Base-by-base conservation (phyloP, 2,329 filamentous ascomycete species). In the Curvularia eragrostidis region DNA sequence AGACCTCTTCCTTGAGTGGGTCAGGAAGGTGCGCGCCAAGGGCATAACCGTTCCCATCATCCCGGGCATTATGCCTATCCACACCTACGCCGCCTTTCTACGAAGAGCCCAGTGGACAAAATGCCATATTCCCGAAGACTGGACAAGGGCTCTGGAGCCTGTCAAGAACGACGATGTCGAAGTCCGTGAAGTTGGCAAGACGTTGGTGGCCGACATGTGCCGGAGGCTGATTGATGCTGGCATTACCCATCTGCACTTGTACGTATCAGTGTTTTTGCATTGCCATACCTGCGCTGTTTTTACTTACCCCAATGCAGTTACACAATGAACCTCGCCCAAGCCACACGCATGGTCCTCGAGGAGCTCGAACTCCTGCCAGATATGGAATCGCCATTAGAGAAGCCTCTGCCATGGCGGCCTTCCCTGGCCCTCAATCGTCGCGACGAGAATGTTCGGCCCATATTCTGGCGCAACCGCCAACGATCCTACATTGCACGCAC, bases 401-500 rank as follows among this genome's bases (percentile, higher is more conserved):
- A 95, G 71, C 87, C 93, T n/a, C 84, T 99, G 15, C 95, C 95
- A 6, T 99, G 96, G 94, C 90, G 96, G 75, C 92, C 96, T 72
- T 98, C 94, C 38, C 89, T 98, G 58, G 93, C 89, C 43, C 86
- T 97, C 63, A 91, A 93, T 52, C 88, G 95, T 47, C 87, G 94
- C 70, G 91, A 91, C 47, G 95, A 99, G 80, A 96, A 97, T 72
- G 95, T 99, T 42, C 91, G 95, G 52, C 95, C 95, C 32, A 96
- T 99, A 67, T 99, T 99, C 84, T 99, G 95, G 95, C 89, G 94
- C 69, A 97, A 98, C 80, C 88, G 95, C 57, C 95, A 96, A 79
- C 93, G 95, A 74, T 97, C 93, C 3, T 99, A 99, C 71, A 89
- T 99, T 54, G 88, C 92, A 54, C 91, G 95, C 54, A 99, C 95